A percentile compares a stretch with the other conserved stretches of the same genome.
Conservation (phyloP, 2,329 filamentous ascomycete genomes). For the Arthroderma sp. region DNA sequence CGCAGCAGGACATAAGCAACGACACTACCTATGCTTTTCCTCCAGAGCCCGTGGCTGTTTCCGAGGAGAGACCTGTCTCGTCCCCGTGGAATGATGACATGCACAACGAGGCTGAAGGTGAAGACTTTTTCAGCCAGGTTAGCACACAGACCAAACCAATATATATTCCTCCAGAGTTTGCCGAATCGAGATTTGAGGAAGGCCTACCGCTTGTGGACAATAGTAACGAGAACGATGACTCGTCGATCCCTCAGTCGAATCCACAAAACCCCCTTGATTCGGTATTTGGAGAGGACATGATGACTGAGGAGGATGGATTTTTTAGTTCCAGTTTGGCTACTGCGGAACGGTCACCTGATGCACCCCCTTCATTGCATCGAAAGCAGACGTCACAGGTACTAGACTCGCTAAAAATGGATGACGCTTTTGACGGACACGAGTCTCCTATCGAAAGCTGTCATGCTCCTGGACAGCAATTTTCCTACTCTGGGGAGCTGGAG, state of each 20-base stretch:
- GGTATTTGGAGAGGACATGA: slow-evolving; percentile 30
- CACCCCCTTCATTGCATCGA: slow-evolving; percentile 40
- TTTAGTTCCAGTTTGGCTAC: slow-evolving; percentile 21
- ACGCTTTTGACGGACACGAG: slow-evolving; percentile 21
- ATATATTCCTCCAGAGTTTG: slow-evolving; percentile 27
- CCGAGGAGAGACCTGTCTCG: not conserved
- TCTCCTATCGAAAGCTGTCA: not conserved
- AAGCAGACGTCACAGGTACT: slow-evolving; percentile 61
- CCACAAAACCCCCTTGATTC: slow-evolving; percentile 19
- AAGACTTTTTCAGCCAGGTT: slow-evolving; percentile 51
- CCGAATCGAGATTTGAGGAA: slow-evolving; percentile 55
- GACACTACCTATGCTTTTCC: not conserved
- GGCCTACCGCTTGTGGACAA: slow-evolving; percentile 50
- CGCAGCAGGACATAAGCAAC: not conserved
- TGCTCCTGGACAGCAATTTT: not conserved
- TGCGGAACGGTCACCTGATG: slow-evolving; percentile 11
- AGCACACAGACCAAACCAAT: slow-evolving; percentile 31
- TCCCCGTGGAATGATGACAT: slow-evolving; percentile 32
- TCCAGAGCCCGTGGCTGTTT: not conserved
- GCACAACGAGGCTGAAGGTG: slow-evolving; percentile 37
- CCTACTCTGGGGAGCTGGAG: not conserved
- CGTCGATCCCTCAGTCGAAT: slow-evolving; percentile 20
- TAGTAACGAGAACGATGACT: slow-evolving; percentile 17
- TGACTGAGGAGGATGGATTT: slow-evolving; percentile 28
- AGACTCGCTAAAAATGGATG: slow-evolving; percentile 30